A percentile compares a stretch with the other conserved stretches of the same genome.
These are phyloP conservation scores for Lachancea cidri DNA, from an alignment of 805 yeast species.

Conservation along the genomic window DNA sequence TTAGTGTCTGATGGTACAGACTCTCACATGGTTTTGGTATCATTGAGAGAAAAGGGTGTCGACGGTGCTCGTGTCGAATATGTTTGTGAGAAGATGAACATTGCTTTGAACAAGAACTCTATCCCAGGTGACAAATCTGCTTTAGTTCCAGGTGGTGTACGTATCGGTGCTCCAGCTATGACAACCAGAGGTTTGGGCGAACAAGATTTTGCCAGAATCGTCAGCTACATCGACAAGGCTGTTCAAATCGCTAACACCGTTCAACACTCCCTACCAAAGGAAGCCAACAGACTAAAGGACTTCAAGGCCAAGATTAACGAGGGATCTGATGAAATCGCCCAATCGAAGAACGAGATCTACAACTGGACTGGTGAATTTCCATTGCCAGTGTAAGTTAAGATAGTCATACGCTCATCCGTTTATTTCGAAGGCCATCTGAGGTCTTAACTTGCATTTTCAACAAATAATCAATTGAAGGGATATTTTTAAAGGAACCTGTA, in stretches of 20 bases:
- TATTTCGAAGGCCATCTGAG: too few species aligned
- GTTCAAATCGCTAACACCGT: slow-evolving; percentile 69
- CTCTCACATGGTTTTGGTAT: slow-evolving; percentile 91
- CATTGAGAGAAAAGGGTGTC: slow-evolving; percentile 80
- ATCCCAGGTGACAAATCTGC: slow-evolving; percentile 98
- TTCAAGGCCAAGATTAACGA: slow-evolving; percentile 78
- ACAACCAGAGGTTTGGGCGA: slow-evolving; percentile 93
- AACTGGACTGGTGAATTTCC: slow-evolving; percentile 91
- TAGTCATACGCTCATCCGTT: not conserved
- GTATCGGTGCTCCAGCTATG: slow-evolving; percentile 99
- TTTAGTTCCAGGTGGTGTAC: slow-evolving; percentile 92
- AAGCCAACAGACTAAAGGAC: slow-evolving; percentile 93
- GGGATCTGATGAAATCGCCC: slow-evolving; percentile 63
- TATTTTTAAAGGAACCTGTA: not conserved
- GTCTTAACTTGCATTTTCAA: slow-evolving; percentile 10
- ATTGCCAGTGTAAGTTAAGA: slow-evolving; percentile 44
- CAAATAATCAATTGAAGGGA: slow-evolving; percentile 8
- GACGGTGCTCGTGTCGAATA: slow-evolving; percentile 98
- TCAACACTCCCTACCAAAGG: slow-evolving; percentile 79
- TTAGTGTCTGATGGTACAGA: slow-evolving; percentile 95
- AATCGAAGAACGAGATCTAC: slow-evolving; percentile 71
- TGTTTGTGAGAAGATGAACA: slow-evolving; percentile 88
- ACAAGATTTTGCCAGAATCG: slow-evolving; percentile 77
- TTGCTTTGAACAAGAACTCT: slow-evolving; percentile 95
- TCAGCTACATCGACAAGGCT: slow-evolving; percentile 72